Evolutionary conservation across 1,139 yeast species (phyloP).

Genomic region (Candida neerlandica): DNA sequence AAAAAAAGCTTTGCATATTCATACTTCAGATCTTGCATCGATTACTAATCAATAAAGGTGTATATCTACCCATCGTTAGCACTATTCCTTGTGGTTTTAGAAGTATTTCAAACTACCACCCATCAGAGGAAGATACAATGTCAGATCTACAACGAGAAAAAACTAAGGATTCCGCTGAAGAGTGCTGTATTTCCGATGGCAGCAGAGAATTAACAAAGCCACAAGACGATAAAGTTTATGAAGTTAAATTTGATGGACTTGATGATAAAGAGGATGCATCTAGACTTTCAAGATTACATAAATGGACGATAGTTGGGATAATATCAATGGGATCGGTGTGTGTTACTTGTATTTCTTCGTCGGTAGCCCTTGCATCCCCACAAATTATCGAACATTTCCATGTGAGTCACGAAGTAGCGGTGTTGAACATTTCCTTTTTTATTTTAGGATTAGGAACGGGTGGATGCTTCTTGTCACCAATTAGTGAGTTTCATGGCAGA

Average conservation of each 20-base stretch:
- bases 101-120: too few relatives aligned
- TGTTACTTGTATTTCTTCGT: constrained; percentile 31
- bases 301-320: constrained; percentile 31
- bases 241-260: constrained; percentile 27
- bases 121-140: not conserved
- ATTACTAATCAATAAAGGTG: too few relatives aligned
- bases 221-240: constrained; percentile 7
- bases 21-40: too few relatives aligned
- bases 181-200: not conserved
- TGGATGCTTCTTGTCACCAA: constrained; percentile 35
- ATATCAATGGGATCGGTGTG: constrained; percentile 29
- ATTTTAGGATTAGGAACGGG: constrained; percentile 37
- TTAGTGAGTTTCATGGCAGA: constrained; percentile 37
- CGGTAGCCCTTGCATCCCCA: constrained; percentile 25
- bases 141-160: not conserved
- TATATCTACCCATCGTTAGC: too few relatives aligned
- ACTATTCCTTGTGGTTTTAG: too few relatives aligned
- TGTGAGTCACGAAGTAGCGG: constrained; percentile 29
- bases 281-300: constrained; percentile 24
- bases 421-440: constrained; percentile 32
- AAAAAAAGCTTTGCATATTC: too few relatives aligned
- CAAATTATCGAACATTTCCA: constrained; percentile 27
- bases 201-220: not conserved
- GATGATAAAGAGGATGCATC: constrained; percentile 31
- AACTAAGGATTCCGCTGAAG: constrained; percentile 1